Base-by-base conservation (phyloP, 208 protist species). In the Leishmania arabica region DNA sequence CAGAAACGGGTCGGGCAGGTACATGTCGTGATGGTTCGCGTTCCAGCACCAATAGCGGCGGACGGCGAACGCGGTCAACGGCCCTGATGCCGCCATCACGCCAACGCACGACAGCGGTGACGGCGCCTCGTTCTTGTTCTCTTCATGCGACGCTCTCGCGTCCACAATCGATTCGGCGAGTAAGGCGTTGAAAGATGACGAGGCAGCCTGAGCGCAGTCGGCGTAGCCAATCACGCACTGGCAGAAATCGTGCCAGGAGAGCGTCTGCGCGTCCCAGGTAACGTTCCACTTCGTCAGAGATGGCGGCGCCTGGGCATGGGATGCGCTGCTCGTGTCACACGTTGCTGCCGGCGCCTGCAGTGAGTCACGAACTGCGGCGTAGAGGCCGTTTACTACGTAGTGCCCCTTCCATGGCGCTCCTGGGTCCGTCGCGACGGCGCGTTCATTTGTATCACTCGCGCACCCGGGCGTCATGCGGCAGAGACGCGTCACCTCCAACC, bases 241-340 rank as follows among this genome's bases (percentile, higher is more conserved):
- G 19, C 79, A 72, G 77, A 95, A 91, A 66, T 86, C 79, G 2
- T 75, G 45, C 90, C 90, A 95, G n/a, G 84, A 89, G 56, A 91
- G 84, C 66, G 82, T 58, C 17, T 77, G 70, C 66, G 87, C 81
- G 54, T 95, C 89, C 88, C 88, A 95, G 40, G 73, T 75, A 37
- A 86, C 68, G 5, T 82, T 69, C 82, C 82, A 86, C 73, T 82
- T 68, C 0, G 64, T 79, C 42, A 86, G 40, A 19, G 24, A 42
- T 15, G 72, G 78, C 5, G 53, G 40, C 3, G 64, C 21, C 7
- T 31, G 37, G 21, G 3, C 21, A 3, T 45, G 34, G 11, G 19
- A 60, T 77, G 45, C 24, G 8, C 3, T 40, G 13, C 27, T 47
- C 2, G 9, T 27, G 1, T 40, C 69, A 34, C 66, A 2, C 47